Conservation (phyloP, 177 flowering plant genomes). For the Vitis hybrid region DNA sequence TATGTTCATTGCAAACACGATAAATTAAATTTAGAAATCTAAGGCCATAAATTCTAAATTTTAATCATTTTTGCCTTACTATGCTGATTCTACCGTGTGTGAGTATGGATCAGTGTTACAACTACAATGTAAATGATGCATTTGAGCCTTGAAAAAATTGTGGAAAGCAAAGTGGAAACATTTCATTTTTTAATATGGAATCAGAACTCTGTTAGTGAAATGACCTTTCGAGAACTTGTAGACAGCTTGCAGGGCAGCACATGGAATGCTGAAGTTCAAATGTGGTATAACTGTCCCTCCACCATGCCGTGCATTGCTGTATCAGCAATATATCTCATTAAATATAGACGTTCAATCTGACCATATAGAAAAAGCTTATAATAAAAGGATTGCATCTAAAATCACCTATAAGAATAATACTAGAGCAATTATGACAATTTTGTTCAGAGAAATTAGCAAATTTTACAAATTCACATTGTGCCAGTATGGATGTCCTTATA, state of each 20-base stretch:
- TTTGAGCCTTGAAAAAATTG: background rate
- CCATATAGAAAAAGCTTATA: background rate
- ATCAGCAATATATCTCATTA: slow-evolving; percentile 17
- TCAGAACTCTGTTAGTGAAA: background rate
- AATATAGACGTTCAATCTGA: background rate
- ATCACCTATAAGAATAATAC: background rate
- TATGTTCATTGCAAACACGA: no score
- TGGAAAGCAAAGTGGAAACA: no score
- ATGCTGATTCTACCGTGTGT: no score
- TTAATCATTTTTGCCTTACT: background rate
- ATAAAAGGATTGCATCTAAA: background rate
- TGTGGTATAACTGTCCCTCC: slow-evolving; percentile 86
- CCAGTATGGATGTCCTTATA: no score
- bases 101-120: no score
- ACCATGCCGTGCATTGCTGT: slow-evolving; percentile 89
- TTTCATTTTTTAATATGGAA: background rate
- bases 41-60: background rate
- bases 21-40: no score
- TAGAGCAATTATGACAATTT: no score
- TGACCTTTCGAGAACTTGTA: slow-evolving; percentile 74
- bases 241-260: slow-evolving; percentile 65
- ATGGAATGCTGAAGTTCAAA: slow-evolving; percentile 94
- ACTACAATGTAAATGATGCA: background rate
- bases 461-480: no score
- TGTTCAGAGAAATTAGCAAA: no score